Evolutionary conservation across 2,329 filamentous ascomycete genomes (phyloP).

Genomic region (Colletotrichum camelliae): DNA sequence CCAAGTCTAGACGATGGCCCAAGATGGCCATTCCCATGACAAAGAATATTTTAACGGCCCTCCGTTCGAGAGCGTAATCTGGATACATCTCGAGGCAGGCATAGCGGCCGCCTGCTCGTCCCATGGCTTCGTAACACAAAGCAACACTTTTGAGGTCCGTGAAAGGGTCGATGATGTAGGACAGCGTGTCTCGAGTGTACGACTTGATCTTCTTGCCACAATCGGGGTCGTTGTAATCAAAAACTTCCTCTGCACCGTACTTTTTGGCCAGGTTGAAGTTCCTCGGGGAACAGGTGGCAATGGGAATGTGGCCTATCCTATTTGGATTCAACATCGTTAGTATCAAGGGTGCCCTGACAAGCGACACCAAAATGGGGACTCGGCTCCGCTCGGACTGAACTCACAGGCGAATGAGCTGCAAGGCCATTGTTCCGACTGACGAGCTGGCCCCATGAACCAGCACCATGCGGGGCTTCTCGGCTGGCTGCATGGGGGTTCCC

Average conservation of each 20-base stretch:
- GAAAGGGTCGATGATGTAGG: conserved; percentile 43
- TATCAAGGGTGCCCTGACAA: background rate
- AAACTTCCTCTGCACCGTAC: conserved; percentile 47
- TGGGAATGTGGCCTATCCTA: conserved; percentile 8
- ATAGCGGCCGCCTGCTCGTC: conserved; percentile 19
- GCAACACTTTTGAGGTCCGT: conserved; percentile 31
- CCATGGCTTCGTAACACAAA: conserved; percentile 42
- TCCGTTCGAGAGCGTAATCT: background rate
- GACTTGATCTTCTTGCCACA: conserved; percentile 27
- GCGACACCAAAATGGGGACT: background rate
- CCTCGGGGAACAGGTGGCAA: conserved; percentile 45
- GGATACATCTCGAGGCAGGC: background rate
- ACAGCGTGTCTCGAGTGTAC: conserved; percentile 41
- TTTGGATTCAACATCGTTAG: background rate
- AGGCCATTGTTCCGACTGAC: conserved; percentile 24
- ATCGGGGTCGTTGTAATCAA: conserved; percentile 46
- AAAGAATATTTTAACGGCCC: background rate
- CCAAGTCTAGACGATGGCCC: background rate
- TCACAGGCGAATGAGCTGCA: conserved; percentile 31
- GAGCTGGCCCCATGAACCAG: conserved; percentile 28
- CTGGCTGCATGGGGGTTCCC: conserved; percentile 17
- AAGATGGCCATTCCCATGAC: background rate
- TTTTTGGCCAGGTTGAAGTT: conserved; percentile 44
- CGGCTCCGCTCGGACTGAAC: background rate
- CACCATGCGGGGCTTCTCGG: conserved; percentile 16